Evolutionary conservation across 2,329 filamentous ascomycete species (phyloP).

Genomic region (Scopulariopsis brevicaulis): DNA sequence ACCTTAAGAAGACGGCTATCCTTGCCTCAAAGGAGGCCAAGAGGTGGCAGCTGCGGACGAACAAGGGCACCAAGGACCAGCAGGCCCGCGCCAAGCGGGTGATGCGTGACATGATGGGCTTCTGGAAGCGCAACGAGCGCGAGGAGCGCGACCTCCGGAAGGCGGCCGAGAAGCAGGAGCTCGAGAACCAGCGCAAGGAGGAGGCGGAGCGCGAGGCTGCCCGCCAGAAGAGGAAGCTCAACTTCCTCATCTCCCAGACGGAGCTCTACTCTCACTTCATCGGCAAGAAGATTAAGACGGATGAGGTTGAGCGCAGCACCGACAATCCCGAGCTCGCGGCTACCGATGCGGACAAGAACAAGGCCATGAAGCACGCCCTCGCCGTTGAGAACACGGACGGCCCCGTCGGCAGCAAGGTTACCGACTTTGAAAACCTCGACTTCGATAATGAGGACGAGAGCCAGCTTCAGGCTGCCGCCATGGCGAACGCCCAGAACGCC

Average conservation of each 20-base stretch:
- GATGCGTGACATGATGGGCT: conserved; percentile 99
- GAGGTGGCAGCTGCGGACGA: conserved; percentile 92
- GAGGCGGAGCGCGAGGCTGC: conserved; percentile 97
- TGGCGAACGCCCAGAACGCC: conserved; percentile 92
- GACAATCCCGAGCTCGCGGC: conserved; percentile 65
- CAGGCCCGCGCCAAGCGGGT: conserved; percentile 94
- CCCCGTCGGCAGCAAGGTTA: conserved; percentile 58
- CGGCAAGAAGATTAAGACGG: conserved; percentile 97
- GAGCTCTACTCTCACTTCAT: conserved; percentile 99
- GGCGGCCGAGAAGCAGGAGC: conserved; percentile 86
- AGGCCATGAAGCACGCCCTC: conserved; percentile 26
- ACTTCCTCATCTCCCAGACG: conserved; percentile 98
- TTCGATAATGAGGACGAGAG: conserved; percentile 94
- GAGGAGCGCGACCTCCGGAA: conserved; percentile 93
- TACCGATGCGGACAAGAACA: conserved; percentile 28
- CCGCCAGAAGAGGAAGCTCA: conserved; percentile 95
- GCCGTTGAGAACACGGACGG: conserved; percentile 42
- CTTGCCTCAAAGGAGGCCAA: conserved; percentile 94
- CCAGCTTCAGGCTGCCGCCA: conserved; percentile 67
- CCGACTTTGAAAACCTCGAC: conserved; percentile 86
- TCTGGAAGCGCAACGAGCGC: conserved; percentile 98
- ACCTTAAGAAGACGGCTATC: conserved; percentile 94
- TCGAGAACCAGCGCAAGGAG: conserved; percentile 92
- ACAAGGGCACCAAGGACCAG: conserved; percentile 97
- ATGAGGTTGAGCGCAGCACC: conserved; percentile 83